Evolutionary conservation across 2,329 filamentous ascomycete species (phyloP), one percentile per base, ranked within the genome.

Genomic region (Pseudogymnoascus sp.): DNA sequence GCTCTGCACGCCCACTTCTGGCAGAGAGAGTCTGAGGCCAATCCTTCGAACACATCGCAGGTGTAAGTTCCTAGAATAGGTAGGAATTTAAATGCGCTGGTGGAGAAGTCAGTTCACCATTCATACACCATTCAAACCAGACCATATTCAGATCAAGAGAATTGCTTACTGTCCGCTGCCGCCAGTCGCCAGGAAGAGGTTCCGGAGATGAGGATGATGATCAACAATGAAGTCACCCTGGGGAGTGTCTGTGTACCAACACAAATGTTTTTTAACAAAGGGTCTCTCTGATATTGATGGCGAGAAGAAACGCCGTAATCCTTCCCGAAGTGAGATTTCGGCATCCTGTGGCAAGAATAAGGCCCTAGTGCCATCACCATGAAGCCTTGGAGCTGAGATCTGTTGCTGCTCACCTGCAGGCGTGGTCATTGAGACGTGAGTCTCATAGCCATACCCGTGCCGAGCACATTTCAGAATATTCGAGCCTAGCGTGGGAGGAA

Each of bases 201-300:
- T 77, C 2, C 76, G 68, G 7, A 79, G 73, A 1, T 64, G 64
- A 0, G 84, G 84, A 64, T 87, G 83, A 63, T 82, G 77, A 19
- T 81, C 79, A 23, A 87, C 78, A 53, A 88, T 77, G 70, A 87
- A 88, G 66, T 88, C 82, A 1, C 83, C 84, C n/a, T 79, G 78
- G 0, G 83, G 83, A 64, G 85, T 88, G 73, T 88, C 85, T 3
- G 81, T 84, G 68, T 88, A 88, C 85, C 85, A 88, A 68, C 85
- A 88, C 44, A 88, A 72, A 4, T 83, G 75, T 5, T 78, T 80
- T 10, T 77, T 73, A 10, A 75, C 71, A 73, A 85, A 87, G 0
- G 78, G 77, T 4, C 83, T 74, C 0, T 82, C 76, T 1, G 75
- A 79, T 63, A 87, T 46, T 46, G 42, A 46, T 15, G 19, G 19